phyloP scores from a whole-genome alignment of 2,329 filamentous ascomycete genomes.

The Diaporthe batatas region DNA sequence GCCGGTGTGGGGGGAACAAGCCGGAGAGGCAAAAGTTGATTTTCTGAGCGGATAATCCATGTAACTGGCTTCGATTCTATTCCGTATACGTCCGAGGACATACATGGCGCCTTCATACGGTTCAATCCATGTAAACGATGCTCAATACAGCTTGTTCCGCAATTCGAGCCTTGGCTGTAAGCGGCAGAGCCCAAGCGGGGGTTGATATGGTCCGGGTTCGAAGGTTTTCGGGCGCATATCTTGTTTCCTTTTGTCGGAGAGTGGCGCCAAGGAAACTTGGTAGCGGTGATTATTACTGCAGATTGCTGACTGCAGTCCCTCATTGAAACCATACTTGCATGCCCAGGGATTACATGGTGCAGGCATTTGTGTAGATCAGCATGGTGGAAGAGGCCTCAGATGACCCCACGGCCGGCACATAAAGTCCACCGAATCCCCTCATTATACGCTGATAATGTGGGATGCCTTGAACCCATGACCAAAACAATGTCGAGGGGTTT shows the following conservation, averaged over 20 bases:
- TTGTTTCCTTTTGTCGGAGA: neutral
- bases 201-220: neutral
- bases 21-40: neutral
- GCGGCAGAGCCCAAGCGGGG: neutral
- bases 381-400: neutral
- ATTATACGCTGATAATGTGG: neutral
- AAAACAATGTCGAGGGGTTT: neutral
- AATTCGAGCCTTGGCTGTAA: slow-evolving; percentile 4
- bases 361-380: neutral
- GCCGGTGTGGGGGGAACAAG: slow-evolving; percentile 3
- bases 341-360: neutral
- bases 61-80: no score
- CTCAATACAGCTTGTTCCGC: neutral
- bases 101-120: no score
- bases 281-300: neutral
- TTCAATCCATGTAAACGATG: neutral
- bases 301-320: slow-evolving; percentile 23
- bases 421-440: neutral
- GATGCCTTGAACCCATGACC: neutral
- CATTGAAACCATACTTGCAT: neutral
- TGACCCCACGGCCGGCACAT: neutral
- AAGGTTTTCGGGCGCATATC: neutral
- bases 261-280: neutral
- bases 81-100: no score
- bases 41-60: neutral